Conservation (phyloP, 129 eudicot species). For the Chrysanthemum lavandulifolium region DNA sequence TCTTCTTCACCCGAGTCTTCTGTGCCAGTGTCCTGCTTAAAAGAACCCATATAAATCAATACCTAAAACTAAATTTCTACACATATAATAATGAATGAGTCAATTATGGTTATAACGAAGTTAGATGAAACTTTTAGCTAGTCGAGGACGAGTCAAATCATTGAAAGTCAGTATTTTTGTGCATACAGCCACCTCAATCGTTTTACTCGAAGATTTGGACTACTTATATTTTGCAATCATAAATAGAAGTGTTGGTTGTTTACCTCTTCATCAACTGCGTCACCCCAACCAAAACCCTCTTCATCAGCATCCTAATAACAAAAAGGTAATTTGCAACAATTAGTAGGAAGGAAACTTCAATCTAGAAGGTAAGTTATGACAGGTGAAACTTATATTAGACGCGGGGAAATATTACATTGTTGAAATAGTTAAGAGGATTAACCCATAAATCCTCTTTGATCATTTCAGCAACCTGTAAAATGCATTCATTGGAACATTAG, state of each 20-base stretch:
- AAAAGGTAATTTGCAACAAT: constrained; percentile 9
- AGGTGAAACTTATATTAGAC: not conserved
- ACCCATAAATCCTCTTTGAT: constrained; percentile 97
- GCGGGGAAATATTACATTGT: constrained; percentile 45
- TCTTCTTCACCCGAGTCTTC: constrained; percentile 53
- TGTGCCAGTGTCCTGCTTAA: constrained; percentile 55
- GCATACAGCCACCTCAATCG: not conserved
- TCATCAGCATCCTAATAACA: constrained; percentile 74
- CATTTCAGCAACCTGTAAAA: constrained; percentile 79
- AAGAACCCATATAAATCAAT: not conserved
- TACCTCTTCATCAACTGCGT: constrained; percentile 70
- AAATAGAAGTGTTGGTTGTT: not conserved
- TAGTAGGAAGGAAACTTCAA: constrained; percentile 9
- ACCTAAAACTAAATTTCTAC: not conserved
- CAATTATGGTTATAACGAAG: too few relatives aligned
- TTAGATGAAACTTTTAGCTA: too few relatives aligned
- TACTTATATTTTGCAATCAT: not conserved
- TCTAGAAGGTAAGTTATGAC: not conserved
- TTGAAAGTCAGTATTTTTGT: not conserved
- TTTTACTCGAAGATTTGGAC: too few relatives aligned
- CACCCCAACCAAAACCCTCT: constrained; percentile 55
- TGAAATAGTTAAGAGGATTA: constrained; percentile 78
- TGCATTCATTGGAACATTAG: not conserved
- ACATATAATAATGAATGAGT: not conserved
- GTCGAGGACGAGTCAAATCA: too few relatives aligned